Conservation (phyloP, 2,329 filamentous ascomycete genomes). For the Aspergillus niger region DNA sequence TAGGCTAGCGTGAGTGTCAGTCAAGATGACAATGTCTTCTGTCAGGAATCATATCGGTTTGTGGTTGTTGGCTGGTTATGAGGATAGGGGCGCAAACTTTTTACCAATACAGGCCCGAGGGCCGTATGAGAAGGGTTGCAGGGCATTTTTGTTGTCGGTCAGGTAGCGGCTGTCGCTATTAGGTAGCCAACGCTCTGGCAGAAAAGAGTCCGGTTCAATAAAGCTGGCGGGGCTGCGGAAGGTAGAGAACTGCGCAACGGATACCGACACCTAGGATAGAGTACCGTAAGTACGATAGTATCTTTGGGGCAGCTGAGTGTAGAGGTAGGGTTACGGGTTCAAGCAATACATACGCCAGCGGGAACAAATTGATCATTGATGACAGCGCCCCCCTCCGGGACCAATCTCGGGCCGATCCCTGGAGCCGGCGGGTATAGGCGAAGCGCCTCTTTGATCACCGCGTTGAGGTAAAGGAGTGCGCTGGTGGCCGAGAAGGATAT, state of each 20-base stretch:
- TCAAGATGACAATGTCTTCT: background rate
- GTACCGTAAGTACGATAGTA: background rate
- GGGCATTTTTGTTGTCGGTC: constrained; percentile 5
- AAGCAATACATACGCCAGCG: constrained; percentile 20
- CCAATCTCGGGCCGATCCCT: constrained; percentile 34
- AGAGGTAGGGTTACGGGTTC: too few species aligned
- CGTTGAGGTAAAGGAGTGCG: constrained; percentile 40
- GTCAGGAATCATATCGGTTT: background rate
- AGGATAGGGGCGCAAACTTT: constrained; percentile 5
- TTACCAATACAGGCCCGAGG: constrained; percentile 14
- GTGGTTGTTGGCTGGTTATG: background rate
- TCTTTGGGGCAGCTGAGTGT: background rate
- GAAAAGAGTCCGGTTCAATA: constrained; percentile 11
- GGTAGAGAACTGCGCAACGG: constrained; percentile 3
- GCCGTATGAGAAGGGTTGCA: constrained; percentile 16
- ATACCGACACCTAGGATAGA: background rate
- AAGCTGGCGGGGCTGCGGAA: constrained; percentile 14
- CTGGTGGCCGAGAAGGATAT: constrained; percentile 36
- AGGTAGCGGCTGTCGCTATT: too few species aligned
- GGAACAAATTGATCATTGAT: constrained; percentile 42
- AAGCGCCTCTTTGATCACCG: constrained; percentile 45
- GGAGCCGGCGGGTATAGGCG: constrained; percentile 47
- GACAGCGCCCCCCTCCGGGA: constrained; percentile 38
- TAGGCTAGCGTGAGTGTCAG: background rate
- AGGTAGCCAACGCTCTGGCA: constrained; percentile 16